Evolutionary conservation across 805 yeast species (phyloP), one percentile per base, ranked within the genome.

Genomic region (Barnettozyma siamensis): DNA sequence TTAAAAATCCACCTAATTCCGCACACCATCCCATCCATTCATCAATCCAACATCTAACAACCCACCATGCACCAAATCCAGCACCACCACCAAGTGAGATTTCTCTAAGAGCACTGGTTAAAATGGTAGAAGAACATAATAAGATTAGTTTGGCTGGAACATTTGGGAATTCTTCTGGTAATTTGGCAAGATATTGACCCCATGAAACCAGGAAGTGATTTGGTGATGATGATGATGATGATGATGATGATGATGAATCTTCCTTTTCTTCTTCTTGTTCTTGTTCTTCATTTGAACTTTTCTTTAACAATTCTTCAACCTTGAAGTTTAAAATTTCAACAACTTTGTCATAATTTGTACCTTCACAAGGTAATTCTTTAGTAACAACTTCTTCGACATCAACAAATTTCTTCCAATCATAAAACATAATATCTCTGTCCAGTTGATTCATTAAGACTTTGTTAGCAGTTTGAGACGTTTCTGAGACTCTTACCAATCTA

Each of bases 41-140:
- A 53, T 80, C 87, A 7, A 79, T 65, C 88, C 91, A 84, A 56
- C 88, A 78, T 42, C 84, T 66, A 3, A 82, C 66, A 33, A 76
- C 70, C 87, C 88, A 83, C 91, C 91, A 84, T 3, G 78, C 75
- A 9, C 78, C 79, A 55, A 83, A 80, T 2, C 81, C 73, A 33
- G 70, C 70, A 7, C 78, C 79, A 3, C 79, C 78, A 19, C 66
- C 66, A 42, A 76, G 62, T 27, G 83, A 74, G 44, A 83, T 69
- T 50, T 81, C 87, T 45, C 87, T 65, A 31, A 80, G 61, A 16
- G 82, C 74, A 12, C 78, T 68, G 7, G 83, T 78, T 37, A 79
- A 63, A 9, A 80, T 53, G 10, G 78, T 71, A 36, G 75, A 73
- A 34, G 75, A 60, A 35, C 76, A 68, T 37, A 81, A 60, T 17